These are phyloP conservation scores for Balakata baccata DNA, from an alignment of 345 rosid genomes.

Conservation along the genomic window DNA sequence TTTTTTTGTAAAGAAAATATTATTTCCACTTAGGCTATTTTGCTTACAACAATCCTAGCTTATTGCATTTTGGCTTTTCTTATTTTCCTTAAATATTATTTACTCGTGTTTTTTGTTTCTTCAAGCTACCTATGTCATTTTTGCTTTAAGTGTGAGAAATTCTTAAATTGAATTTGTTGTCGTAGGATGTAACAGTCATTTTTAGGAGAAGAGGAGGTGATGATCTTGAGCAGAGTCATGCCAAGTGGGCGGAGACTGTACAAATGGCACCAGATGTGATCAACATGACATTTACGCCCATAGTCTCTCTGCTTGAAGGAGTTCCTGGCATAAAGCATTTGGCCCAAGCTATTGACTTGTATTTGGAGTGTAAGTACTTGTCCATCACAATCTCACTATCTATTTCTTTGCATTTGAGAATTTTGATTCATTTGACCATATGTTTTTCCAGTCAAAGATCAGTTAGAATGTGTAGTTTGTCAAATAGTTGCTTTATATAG, in stretches of 20 bases:
- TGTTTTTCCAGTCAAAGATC: neutral
- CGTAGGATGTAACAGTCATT: conserved; percentile 97
- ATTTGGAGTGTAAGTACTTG: conserved; percentile 79
- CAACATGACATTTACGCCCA: conserved; percentile 85
- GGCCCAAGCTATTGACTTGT: conserved; percentile 78
- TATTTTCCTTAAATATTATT: neutral
- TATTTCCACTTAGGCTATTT: neutral
- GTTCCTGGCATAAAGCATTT: conserved; percentile 84
- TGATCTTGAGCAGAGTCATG: conserved; percentile 93
- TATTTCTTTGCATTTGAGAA: neutral
- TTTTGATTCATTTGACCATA: neutral
- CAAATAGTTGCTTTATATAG: neutral
- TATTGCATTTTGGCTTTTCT: neutral
- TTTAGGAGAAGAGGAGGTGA: conserved; percentile 99
- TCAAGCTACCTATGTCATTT: neutral
- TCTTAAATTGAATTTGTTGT: conserved; percentile 27
- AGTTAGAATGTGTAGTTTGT: neutral
- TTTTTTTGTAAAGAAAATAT: neutral
- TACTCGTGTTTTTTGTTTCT: conserved; percentile 11
- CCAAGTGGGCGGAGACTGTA: conserved; percentile 81
- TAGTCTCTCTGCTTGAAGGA: conserved; percentile 82
- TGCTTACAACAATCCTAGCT: neutral
- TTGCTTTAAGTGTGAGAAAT: conserved; percentile 17
- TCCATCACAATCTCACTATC: neutral
- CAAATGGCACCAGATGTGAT: conserved; percentile 80